Percentiles rank a stretch among this genome's conserved stretches.
Evolutionary conservation across 225 moss, liverwort and hornwort genomes (phyloP).

Genomic region (Physcomitrellopsis africana): DNA sequence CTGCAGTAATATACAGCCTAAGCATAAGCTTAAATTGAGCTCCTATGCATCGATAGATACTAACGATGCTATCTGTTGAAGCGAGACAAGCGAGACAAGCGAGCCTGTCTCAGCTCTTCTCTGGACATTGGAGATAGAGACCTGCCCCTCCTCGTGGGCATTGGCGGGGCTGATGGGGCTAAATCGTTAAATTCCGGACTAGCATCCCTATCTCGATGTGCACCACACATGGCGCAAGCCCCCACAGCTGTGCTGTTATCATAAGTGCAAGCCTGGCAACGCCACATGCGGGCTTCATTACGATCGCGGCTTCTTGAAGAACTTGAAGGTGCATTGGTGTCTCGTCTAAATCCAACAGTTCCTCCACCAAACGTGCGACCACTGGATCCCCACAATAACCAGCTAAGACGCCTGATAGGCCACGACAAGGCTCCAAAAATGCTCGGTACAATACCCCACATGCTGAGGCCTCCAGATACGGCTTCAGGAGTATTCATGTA

Average conservation of each 20-base stretch:
- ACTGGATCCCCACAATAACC: slow-evolving; percentile 27
- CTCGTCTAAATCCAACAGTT: slow-evolving; percentile 36
- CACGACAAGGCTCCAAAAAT: slow-evolving; percentile 52
- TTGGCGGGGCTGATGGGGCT: slow-evolving; percentile 53
- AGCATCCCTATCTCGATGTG: slow-evolving; percentile 23
- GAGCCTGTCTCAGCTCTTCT: slow-evolving; percentile 65
- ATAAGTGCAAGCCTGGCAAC: slow-evolving; percentile 61
- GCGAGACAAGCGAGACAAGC: slow-evolving; percentile 59
- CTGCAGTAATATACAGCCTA: slow-evolving; percentile 23
- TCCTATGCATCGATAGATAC: background rate
- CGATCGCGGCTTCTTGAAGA: slow-evolving; percentile 19
- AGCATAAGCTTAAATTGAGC: background rate
- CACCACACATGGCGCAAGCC: slow-evolving; percentile 67
- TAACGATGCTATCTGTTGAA: slow-evolving; percentile 41
- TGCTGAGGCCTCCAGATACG: slow-evolving; percentile 30
- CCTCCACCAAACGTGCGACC: slow-evolving; percentile 59
- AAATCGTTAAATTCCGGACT: slow-evolving; percentile 31
- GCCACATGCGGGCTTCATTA: slow-evolving; percentile 40
- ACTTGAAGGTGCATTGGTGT: slow-evolving; percentile 3
- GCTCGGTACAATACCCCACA: slow-evolving; percentile 41
- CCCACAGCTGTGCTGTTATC: slow-evolving; percentile 44
- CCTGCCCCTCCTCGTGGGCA: slow-evolving; percentile 29
- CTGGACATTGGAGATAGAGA: slow-evolving; percentile 33
- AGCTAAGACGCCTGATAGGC: slow-evolving; percentile 50
- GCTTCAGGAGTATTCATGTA: slow-evolving; percentile 52